Evolutionary conservation across 2,329 filamentous ascomycete species (phyloP), one percentile per base, ranked within the genome.

Genomic region (Neofusicoccum parvum): DNA sequence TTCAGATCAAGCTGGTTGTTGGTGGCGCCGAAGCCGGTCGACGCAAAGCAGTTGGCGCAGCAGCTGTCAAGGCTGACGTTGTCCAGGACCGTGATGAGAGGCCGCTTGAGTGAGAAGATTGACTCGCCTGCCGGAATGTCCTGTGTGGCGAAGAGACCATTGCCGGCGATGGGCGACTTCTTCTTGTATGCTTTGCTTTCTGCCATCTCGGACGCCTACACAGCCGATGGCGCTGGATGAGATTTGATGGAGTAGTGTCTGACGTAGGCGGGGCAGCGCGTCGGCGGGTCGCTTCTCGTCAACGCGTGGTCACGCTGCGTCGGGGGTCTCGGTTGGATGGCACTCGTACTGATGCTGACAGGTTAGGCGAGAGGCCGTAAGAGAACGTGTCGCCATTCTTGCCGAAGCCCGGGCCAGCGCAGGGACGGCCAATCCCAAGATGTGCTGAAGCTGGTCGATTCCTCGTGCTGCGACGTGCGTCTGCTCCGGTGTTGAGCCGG

Each of bases 11-110:
- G 64, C n/a, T 72, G 67, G 48, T 36, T 58, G 34, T 39, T 53
- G 46, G 46, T 53, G n/a, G 41, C 27, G 32, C 67, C 73, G 17
- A 66, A 66, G 17, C 65, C 62, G 15, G 72, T 74, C 10, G 73
- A 71, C 5, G 78, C 75, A 70, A 85, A 86, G 73, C 87, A 90
- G 67, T 84, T 84, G 41, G 84, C 82, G 72, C 87, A 90, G 14
- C 82, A 85, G 68, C 85, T 83, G 4, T 74, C 72, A 5, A 88
- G 71, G n/a, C 82, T 78, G 3, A 77, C 73, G 1, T 81, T 80
- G 67, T 88, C 85, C 2, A 88, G 74, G 15, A 85, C 84, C 1
- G 82, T 81, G 48, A 87, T 75, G 54, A 87, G 80, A 1, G 86
- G 86, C 17, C 80, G 78, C n/a, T 78, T 74, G 39, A 87, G 74